phyloP scores from a whole-genome alignment of 192 early-diverging fungal species.

The Coemansia sp. region DNA sequence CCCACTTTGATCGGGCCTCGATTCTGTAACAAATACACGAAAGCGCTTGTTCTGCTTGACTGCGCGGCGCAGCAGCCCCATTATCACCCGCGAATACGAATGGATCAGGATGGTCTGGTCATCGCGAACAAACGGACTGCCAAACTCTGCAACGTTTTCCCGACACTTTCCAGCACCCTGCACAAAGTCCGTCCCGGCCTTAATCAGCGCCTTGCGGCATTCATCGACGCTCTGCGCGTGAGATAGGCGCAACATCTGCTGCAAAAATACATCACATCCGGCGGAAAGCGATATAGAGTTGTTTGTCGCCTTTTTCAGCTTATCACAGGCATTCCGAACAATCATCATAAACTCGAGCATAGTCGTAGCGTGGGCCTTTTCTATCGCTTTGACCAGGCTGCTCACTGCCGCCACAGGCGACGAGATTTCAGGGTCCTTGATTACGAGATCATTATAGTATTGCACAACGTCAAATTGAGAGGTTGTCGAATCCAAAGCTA shows the following conservation, averaged over 20 bases:
- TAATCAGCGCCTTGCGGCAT: slow-evolving; percentile 64
- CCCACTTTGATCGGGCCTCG: slow-evolving; percentile 61
- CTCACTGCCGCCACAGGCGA: slow-evolving; percentile 74
- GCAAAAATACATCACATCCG: slow-evolving; percentile 81
- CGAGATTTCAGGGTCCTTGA: slow-evolving; percentile 56
- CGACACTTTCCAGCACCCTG: slow-evolving; percentile 67
- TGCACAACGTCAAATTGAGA: slow-evolving; percentile 31
- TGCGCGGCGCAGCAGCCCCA: slow-evolving; percentile 74
- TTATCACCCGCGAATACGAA: slow-evolving; percentile 92
- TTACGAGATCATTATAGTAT: slow-evolving; percentile 32
- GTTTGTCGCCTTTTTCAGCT: slow-evolving; percentile 64
- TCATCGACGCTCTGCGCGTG: slow-evolving; percentile 63
- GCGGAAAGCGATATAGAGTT: slow-evolving; percentile 81
- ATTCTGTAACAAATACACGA: slow-evolving; percentile 91
- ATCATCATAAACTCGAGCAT: slow-evolving; percentile 85
- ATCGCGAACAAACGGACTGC: slow-evolving; percentile 77
- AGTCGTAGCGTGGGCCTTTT: slow-evolving; percentile 71
- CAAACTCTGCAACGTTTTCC: slow-evolving; percentile 73
- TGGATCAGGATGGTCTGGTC: slow-evolving; percentile 86
- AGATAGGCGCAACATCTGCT: slow-evolving; percentile 34
- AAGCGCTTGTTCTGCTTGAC: slow-evolving; percentile 75
- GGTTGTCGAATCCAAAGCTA: too few species aligned
- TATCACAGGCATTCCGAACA: slow-evolving; percentile 60
- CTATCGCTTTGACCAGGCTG: slow-evolving; percentile 65
- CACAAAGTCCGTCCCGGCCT: slow-evolving; percentile 67